phyloP scores from a whole-genome alignment of 129 eudicot species.

The Lonicera japonica region DNA sequence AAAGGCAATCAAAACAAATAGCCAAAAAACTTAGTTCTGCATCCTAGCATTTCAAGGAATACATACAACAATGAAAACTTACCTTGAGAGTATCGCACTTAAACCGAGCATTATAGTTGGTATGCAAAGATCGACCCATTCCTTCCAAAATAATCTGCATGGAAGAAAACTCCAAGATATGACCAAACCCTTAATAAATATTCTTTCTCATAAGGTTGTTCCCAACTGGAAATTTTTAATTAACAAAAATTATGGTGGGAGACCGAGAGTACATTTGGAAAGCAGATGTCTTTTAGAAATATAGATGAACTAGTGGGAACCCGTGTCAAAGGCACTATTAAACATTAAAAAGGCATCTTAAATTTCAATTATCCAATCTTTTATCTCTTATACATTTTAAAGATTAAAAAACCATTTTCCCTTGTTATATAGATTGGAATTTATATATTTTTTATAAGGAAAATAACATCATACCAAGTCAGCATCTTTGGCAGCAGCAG shows the following conservation, averaged over 20 bases:
- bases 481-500: slow-evolving; percentile 94
- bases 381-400: too few relatives aligned
- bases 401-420: too few relatives aligned
- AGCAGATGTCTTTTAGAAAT: not conserved
- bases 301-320: too few relatives aligned
- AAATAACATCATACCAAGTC: slow-evolving; percentile 61
- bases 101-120: slow-evolving; percentile 82
- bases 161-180: not conserved
- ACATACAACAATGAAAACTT: not conserved
- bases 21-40: not conserved
- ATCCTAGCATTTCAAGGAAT: not conserved
- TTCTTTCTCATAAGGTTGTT: too few relatives aligned
- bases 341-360: too few relatives aligned
- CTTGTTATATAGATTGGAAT: too few relatives aligned
- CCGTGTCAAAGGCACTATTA: too few relatives aligned
- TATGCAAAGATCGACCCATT: slow-evolving; percentile 93
- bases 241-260: not conserved
- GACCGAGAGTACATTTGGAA: not conserved
- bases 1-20: not conserved
- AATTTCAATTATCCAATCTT: too few relatives aligned
- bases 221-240: too few relatives aligned
- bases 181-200: not conserved
- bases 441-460: too few relatives aligned
- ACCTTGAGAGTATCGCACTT: slow-evolving; percentile 96
- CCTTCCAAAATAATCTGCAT: slow-evolving; percentile 91